Conservation (phyloP, 139 green algal genomes). For the Coelastrella sp. region DNA sequence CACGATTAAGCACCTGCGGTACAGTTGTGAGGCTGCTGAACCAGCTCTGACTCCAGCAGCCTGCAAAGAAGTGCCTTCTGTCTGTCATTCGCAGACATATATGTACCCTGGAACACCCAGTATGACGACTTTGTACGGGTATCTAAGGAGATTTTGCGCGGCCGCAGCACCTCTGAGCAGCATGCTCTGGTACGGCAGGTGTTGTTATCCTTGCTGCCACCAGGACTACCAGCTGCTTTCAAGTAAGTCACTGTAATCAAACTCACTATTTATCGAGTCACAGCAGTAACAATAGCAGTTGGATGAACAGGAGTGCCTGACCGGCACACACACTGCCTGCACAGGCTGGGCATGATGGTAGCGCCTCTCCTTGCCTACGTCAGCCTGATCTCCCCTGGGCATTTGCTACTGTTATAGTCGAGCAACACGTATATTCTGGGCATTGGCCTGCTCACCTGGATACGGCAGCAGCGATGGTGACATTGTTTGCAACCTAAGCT, state of each 20-base stretch:
- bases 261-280: background rate
- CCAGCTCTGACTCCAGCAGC: background rate
- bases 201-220: constrained; percentile 60
- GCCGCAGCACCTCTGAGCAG: constrained; percentile 56
- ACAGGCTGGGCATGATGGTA: too few relatives aligned
- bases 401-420: background rate
- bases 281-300: background rate
- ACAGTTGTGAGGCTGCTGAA: background rate
- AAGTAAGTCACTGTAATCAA: constrained; percentile 39
- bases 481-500: background rate
- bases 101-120: constrained; percentile 38
- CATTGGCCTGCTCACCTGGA: background rate
- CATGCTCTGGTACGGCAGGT: constrained; percentile 53
- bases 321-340: too few relatives aligned
- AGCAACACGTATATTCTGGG: background rate
- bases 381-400: background rate
- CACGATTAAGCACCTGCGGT: too few relatives aligned
- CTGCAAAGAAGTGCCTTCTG: background rate
- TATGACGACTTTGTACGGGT: constrained; percentile 73
- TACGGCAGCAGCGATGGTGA: background rate
- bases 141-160: constrained; percentile 64
- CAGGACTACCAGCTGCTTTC: constrained; percentile 40
- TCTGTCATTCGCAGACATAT: constrained; percentile 2
- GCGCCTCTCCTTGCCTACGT: too few relatives aligned
- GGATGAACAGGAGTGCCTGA: background rate